These are phyloP conservation scores for Wallacemonas sp. DNA, from an alignment of 208 protist species.

Conservation along the genomic window DNA sequence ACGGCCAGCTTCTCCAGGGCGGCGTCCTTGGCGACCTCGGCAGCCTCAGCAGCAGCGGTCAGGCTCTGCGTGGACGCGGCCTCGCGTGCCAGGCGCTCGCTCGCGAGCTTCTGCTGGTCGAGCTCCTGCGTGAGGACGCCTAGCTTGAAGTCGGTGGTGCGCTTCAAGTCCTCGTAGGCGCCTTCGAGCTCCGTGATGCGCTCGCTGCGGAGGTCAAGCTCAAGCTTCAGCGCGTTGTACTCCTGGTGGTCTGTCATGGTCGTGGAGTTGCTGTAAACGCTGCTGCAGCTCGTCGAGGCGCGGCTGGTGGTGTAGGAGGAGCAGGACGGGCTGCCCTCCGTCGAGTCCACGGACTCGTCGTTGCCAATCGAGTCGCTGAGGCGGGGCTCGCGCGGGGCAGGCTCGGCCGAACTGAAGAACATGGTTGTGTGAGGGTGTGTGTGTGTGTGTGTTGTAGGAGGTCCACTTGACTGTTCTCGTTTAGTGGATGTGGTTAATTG, in stretches of 20 bases:
- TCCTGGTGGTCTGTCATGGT: slow-evolving; percentile 33
- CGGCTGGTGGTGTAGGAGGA: slow-evolving; percentile 33
- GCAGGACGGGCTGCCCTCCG: slow-evolving; percentile 26
- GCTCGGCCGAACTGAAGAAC: slow-evolving; percentile 22
- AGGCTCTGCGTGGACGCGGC: background rate
- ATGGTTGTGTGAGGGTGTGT: slow-evolving; percentile 1
- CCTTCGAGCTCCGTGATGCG: slow-evolving; percentile 56
- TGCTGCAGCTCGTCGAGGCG: slow-evolving; percentile 27
- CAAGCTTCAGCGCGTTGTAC: slow-evolving; percentile 29
- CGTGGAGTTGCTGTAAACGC: slow-evolving; percentile 27
- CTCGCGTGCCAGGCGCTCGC: slow-evolving; percentile 9
- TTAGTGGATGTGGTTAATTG: no score
- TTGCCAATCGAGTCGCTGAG: slow-evolving; percentile 24
- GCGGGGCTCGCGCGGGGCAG: slow-evolving; percentile 18
- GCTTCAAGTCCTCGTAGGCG: slow-evolving; percentile 35
- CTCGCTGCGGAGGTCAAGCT: slow-evolving; percentile 45
- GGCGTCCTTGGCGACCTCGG: slow-evolving; percentile 18
- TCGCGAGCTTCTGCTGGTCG: slow-evolving; percentile 15
- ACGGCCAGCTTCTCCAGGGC: slow-evolving; percentile 16
- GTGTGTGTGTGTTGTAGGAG: background rate
- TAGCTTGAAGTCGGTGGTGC: slow-evolving; percentile 35
- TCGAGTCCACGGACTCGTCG: slow-evolving; percentile 21
- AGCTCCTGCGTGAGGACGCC: slow-evolving; percentile 30
- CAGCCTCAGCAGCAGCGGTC: slow-evolving; percentile 6
- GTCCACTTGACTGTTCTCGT: background rate